A percentile compares a stretch with the other conserved stretches of the same genome.
phyloP scores from a whole-genome alignment of 2,329 filamentous ascomycete species.

The Xylaria digitata region DNA sequence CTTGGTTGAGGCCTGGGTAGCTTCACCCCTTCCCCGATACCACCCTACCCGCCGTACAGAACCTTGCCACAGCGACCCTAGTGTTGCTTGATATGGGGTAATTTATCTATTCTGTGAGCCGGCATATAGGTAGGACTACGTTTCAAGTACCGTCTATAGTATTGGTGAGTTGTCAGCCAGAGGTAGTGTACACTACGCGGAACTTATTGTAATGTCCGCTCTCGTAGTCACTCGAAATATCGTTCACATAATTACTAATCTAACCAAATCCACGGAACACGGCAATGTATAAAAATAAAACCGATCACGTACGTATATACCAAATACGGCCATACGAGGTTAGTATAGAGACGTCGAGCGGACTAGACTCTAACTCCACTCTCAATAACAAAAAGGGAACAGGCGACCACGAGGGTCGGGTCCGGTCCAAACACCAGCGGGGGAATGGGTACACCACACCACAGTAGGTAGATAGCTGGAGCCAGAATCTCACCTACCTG shows the following conservation, averaged over 20 bases:
- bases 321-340: not conserved
- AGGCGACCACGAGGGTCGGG: not conserved
- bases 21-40: conserved; percentile 22
- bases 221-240: not conserved
- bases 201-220: not conserved
- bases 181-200: not conserved
- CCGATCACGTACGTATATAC: too few relatives aligned
- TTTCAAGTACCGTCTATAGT: not conserved
- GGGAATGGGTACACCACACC: not conserved
- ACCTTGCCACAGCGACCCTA: conserved; percentile 15
- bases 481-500: conserved; percentile 9
- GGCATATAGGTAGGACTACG: conserved; percentile 6
- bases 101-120: not conserved
- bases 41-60: conserved; percentile 19
- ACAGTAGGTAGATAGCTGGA: conserved; percentile 13
- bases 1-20: conserved; percentile 8
- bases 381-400: not conserved
- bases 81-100: conserved; percentile 20
- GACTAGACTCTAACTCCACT: not conserved
- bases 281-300: too few relatives aligned
- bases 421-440: conserved; percentile 5
- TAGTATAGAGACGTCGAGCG: conserved; percentile 1
- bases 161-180: not conserved
- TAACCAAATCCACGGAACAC: not conserved
- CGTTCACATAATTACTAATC: not conserved